These are phyloP conservation scores for Neurospora sp. DNA, from an alignment of 495 filamentous ascomycete species.

Conservation along the genomic window DNA sequence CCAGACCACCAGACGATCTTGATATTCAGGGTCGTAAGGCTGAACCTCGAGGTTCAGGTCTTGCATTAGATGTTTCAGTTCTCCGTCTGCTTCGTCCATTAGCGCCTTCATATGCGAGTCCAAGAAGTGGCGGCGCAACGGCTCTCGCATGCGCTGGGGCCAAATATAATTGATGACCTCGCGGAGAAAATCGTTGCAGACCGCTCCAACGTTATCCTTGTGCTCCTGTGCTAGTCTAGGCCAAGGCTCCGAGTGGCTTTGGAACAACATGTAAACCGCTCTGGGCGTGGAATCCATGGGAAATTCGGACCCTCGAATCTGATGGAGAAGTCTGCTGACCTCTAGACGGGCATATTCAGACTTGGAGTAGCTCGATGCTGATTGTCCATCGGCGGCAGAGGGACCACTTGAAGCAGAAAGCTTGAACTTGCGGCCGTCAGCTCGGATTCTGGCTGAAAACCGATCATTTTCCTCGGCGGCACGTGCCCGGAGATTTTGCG, in stretches of 20 bases:
- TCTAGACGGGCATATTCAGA: constrained; percentile 25
- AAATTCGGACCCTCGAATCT: constrained; percentile 33
- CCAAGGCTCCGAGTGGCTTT: constrained; percentile 30
- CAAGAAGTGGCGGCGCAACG: constrained; percentile 26
- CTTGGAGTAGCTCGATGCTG: constrained; percentile 8
- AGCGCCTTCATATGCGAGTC: constrained; percentile 26
- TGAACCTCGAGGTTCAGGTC: constrained; percentile 32
- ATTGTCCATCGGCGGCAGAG: neutral
- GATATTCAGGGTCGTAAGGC: constrained; percentile 32
- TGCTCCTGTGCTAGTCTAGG: constrained; percentile 31
- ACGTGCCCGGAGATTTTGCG: constrained; percentile 31
- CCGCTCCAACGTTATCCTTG: constrained; percentile 31
- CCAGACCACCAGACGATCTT: constrained; percentile 26
- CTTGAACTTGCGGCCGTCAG: constrained; percentile 28
- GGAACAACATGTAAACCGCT: constrained; percentile 33
- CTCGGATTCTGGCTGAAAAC: constrained; percentile 22
- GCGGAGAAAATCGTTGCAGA: constrained; percentile 33
- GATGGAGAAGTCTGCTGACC: constrained; percentile 24
- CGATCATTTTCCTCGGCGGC: constrained; percentile 33
- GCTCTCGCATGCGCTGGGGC: constrained; percentile 31
- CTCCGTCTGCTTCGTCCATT: constrained; percentile 26
- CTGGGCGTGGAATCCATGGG: constrained; percentile 31
- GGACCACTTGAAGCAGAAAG: constrained; percentile 7
- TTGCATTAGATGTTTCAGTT: constrained; percentile 25
- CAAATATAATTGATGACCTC: constrained; percentile 32